Percentiles rank a stretch among this genome's conserved stretches.
These are phyloP conservation scores for Hymenoscyphus linearis DNA, from an alignment of 2,329 filamentous ascomycete species.

Conservation along the genomic window DNA sequence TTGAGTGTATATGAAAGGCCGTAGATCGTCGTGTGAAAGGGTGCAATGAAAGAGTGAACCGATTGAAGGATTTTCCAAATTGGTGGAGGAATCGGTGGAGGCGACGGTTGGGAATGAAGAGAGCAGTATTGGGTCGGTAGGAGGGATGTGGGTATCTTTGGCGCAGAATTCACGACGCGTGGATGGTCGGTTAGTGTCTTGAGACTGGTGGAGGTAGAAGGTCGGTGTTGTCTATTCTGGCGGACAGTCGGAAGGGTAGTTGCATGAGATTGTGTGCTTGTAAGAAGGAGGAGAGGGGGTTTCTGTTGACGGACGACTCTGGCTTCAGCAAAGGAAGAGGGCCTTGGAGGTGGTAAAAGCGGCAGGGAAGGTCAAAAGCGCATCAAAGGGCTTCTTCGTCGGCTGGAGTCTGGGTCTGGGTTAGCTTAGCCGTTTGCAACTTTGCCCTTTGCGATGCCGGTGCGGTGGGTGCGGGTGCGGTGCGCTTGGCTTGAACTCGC, in stretches of 20 bases:
- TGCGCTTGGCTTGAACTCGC: too few relatives aligned
- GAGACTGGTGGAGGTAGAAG: constrained; percentile 1
- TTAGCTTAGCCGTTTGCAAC: background rate
- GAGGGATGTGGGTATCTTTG: background rate
- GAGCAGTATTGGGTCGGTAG: background rate
- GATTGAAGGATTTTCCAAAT: constrained; percentile 8
- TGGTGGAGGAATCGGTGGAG: constrained; percentile 2
- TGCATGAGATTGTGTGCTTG: constrained; percentile 9
- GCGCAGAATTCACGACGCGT: constrained; percentile 12
- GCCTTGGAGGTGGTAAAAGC: background rate
- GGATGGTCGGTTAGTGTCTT: background rate
- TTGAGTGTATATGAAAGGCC: background rate
- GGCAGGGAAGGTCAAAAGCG: background rate
- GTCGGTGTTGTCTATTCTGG: background rate
- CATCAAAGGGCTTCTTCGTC: background rate
- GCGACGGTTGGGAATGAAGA: constrained; percentile 2
- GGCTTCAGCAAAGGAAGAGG: constrained; percentile 1
- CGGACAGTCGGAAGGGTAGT: background rate
- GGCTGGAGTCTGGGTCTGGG: background rate
- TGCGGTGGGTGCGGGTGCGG: too few relatives aligned
- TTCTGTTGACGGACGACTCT: background rate
- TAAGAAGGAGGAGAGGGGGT: constrained; percentile 9
- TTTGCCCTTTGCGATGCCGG: too few relatives aligned
- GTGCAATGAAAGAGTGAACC: constrained; percentile 2
- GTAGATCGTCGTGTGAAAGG: constrained; percentile 4